Evolutionary conservation across 2,329 filamentous ascomycete genomes (phyloP), one percentile per base, ranked within the genome.

Genomic region (Calonectria hongkongensis): DNA sequence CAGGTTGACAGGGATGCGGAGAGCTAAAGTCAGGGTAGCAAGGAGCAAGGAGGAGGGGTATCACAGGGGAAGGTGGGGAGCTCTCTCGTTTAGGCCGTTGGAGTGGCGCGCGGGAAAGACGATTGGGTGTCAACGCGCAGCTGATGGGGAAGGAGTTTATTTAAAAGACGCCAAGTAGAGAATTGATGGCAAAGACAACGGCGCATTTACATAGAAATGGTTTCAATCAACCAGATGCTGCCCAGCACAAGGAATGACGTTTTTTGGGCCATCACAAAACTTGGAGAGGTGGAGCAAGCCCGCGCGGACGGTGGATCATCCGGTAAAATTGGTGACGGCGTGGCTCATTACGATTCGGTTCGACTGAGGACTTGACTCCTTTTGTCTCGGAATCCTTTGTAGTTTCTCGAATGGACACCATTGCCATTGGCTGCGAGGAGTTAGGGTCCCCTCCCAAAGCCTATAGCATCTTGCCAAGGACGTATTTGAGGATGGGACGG

Each of bases 31-130:
- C 45, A 70, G 71, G 66, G 63, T 68, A 69, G 73, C 60, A 54
- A 76, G 66, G 71, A 77, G 74, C 60, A 54, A 76, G 66, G 71
- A 77, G 74, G 75, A 66, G 70, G 54, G 54, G 54, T 60, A 60
- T 60, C 54, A 60, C 54, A 58, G 56, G 63, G 69, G 56, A 68
- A 68, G 73, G 73, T 76, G 43, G 68, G 65, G 68, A 78, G 74
- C 76, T 78, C 74, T 64, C 65, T 39, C 67, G 65, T 60, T 63
- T 73, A 33, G 66, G 67, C 69, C 69, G 51, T 21, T 10, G 16
- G 66, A 60, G 70, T 60, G 54, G 33, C 21, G 43, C 33, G 47
- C 41, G 39, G 65, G 51, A 66, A 69, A 50, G n/a, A 36, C 48
- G 27, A 45, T 64, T 70, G 47, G 48, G 67, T 50, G 58, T 51